A percentile compares a stretch with the other conserved stretches of the same genome.
Conservation (phyloP, 148 eudicot species). For the Linanthus parryae region DNA sequence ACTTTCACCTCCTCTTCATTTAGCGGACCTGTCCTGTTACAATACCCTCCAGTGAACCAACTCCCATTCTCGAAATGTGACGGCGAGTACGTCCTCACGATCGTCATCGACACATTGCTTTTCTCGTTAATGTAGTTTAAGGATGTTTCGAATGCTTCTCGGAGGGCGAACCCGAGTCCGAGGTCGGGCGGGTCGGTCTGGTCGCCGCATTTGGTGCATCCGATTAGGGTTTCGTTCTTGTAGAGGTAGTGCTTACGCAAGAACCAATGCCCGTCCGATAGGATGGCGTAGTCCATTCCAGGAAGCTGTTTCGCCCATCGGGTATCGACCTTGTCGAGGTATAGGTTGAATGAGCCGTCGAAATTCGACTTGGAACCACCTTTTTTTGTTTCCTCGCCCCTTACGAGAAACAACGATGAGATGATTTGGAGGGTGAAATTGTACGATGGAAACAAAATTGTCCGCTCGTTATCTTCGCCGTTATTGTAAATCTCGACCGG, state of each 20-base stretch:
- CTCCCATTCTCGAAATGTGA: constrained; percentile 37
- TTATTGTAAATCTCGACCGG: too few relatives aligned
- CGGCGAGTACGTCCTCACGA: constrained; percentile 39
- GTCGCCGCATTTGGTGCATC: constrained; percentile 13
- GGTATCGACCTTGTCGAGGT: constrained; percentile 24
- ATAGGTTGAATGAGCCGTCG: too few relatives aligned
- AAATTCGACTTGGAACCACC: too few relatives aligned
- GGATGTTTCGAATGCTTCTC: constrained; percentile 31
- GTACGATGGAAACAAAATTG: too few relatives aligned
- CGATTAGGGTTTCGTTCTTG: constrained; percentile 22
- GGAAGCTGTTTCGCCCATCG: constrained; percentile 1
- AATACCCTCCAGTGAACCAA: constrained; percentile 40
- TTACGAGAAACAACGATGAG: too few relatives aligned
- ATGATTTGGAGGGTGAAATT: too few relatives aligned
- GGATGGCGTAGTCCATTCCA: constrained; percentile 1
- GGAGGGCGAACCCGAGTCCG: neutral
- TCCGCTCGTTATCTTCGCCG: too few relatives aligned
- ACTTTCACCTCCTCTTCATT: constrained; percentile 17
- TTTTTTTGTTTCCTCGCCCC: too few relatives aligned
- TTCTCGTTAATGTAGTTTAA: constrained; percentile 19
- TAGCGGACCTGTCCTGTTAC: constrained; percentile 25
- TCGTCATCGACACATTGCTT: constrained; percentile 31
- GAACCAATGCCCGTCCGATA: constrained; percentile 15
- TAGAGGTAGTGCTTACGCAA: constrained; percentile 26
- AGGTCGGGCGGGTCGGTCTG: neutral